Evolutionary conservation across 2,329 filamentous ascomycete genomes (phyloP), one percentile per base, ranked within the genome.

Genomic region (Lomentospora prolificans): DNA sequence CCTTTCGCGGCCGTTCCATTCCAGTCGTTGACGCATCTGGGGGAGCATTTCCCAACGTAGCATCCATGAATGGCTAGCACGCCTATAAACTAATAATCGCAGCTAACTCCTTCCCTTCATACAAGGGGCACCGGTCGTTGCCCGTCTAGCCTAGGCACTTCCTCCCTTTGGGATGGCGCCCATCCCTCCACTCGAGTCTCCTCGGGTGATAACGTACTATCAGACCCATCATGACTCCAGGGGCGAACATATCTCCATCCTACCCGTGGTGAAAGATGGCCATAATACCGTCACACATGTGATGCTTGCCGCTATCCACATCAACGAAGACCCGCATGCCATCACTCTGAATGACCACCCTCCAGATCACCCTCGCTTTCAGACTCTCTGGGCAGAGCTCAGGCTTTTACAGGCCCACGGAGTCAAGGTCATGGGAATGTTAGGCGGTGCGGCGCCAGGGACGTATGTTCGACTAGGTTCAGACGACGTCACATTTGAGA

Each of bases 241-340:
- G 0, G 72, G 72, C 33, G 66, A 69, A 5, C 72, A 73, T 58
- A 75, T 82, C 59, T 80, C 79, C 3, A 69, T 80, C 58, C 71
- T 81, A 2, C 77, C 78, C 1, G 70, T 82, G 56, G 65, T 82
- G 60, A 31, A 17, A 14, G 30, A 36, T 24, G 52, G 52, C 52
- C 36, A 17, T 19, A 69, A 75, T 50, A 67, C 74, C 36, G 66
- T 80, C 25, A 95, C 91, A 0, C 91, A 96, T 70, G 77, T 96
- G 58, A 91, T 95, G 62, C 72, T 96, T 51, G 89, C 89, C 4
- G 90, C 91, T 10, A 82, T 96, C 58, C 91, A 96, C 69, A 73
- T 96, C 62, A 91, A 94, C 67, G 75, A 79, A 4, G 70, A 72
- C 19, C 82, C 87, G 1, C 75, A 75, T 7, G 76, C 82, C 57